Base-by-base conservation (phyloP, 2,329 filamentous ascomycete species). In the Beauveria bassiana region DNA sequence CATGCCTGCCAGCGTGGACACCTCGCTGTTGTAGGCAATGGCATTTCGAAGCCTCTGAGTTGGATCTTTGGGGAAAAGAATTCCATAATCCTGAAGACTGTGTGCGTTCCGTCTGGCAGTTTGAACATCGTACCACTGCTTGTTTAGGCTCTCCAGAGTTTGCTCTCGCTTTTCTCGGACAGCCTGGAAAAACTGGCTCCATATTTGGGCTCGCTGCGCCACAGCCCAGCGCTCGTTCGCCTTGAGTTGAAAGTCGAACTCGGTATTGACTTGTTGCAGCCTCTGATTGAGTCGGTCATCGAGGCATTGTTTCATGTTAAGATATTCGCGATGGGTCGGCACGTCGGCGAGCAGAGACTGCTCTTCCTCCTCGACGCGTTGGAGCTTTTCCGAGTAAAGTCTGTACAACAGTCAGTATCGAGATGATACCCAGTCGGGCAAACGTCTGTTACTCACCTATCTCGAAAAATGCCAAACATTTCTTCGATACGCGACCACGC, bases 101-200 rank as follows among this genome's bases (percentile, higher is more conserved):
- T 90, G 88, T 64, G 91, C 89, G 64, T 87, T 89, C 69, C 93
- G 86, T 62, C 95, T 86, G 70, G 96, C 91, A 66, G 90, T 87
- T 72, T 98, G 93, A 62, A 98, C 90, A 67, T 93, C 88, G 74
- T 96, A 96, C 82, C 93, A 96, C 66, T 95, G 87, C 72, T 91
- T 86, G 69, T 95, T 93, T 62, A 96, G 85, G 62, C 87, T 81
- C 65, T 93, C 89, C 34, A 98, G 80, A 51, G 89, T 84, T 61
- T 83, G 82, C 72, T 98, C 93, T 64, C 95, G 86, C 66, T 89
- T 83, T 70, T 96, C 90, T 61, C 95, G 86, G 40, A 93, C 84
- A 53, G 86, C 85, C 73, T 99, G 95, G 73, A 92, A 93, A 73
- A 90, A 98, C 69, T 97, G 93, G 63, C 89, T 89, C 75, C 96